A percentile compares a stretch with the other conserved stretches of the same genome.
Conservation (phyloP, 176 grass and related monocot species). For the Triticum monococcum region DNA sequence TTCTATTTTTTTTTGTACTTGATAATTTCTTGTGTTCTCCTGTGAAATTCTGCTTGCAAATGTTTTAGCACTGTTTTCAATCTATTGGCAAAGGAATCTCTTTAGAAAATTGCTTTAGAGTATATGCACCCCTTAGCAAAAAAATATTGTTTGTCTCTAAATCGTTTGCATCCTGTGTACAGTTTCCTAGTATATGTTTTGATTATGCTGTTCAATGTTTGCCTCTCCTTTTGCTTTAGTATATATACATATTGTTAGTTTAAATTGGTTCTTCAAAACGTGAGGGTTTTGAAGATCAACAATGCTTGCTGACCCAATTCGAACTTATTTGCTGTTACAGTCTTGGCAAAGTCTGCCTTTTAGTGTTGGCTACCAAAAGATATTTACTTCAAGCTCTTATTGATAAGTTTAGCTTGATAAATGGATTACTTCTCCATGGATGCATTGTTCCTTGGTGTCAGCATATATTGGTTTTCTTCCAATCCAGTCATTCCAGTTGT, state of each 20-base stretch:
- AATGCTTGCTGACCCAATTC: background rate
- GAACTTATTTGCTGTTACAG: background rate
- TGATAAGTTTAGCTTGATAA: background rate
- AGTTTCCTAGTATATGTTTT: background rate
- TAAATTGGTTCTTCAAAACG: background rate
- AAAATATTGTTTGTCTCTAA: too few relatives aligned
- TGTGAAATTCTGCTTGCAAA: background rate
- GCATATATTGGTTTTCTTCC: background rate
- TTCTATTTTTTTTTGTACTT: too few relatives aligned
- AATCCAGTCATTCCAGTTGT: background rate
- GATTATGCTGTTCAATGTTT: conserved; percentile 2
- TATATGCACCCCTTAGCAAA: background rate
- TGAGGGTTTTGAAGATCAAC: background rate
- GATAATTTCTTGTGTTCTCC: background rate
- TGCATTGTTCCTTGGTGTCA: background rate
- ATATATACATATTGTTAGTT: background rate
- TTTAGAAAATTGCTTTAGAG: background rate
- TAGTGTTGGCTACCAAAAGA: background rate
- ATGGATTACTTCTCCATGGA: background rate
- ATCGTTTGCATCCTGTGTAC: too few relatives aligned
- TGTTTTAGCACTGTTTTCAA: background rate
- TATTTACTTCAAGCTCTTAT: background rate
- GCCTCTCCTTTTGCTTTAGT: background rate
- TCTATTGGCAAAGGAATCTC: background rate
- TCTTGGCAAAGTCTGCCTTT: background rate